Evolutionary conservation across 1,284 basidiomycete genomes (phyloP), one percentile per base, ranked within the genome.

Genomic region (Pseudozyma tsukubaensis): DNA sequence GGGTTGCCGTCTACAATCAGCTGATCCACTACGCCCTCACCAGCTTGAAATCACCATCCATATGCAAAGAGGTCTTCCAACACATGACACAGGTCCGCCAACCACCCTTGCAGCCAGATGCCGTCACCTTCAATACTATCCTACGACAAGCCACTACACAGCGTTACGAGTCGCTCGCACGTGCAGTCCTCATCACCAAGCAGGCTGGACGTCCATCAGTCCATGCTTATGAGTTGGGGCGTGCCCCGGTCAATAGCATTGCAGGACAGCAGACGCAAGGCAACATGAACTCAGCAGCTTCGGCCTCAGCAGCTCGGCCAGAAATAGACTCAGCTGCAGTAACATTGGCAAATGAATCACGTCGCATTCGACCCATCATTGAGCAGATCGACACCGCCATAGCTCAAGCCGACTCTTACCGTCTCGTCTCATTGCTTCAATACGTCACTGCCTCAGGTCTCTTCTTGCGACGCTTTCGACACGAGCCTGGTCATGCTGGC

Each of bases 101-200:
- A n/a, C 67, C 69, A 10, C 53, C 60, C 1, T 45, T 76, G 11
- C 48, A 62, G 34, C 73, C 73, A 4, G 73, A 76, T 39, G 56
- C 54, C 7, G 64, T 72, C 55, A 76, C 73, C 5, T 59, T 68
- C 73, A 72, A 76, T 61, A 72, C 58, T 4, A 72, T 76, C 47
- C 36, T 72, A 51, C 68, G 73, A 7, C 73, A 76, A 52, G 68
- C 73, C 32, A 76, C 73, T 39, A 59, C 55, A 11, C 70, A 72
- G 19, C 64, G 73, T 8, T 64, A 52, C 44, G 53, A 50, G 18
- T 32, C 51, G 0, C 44, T 75, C 8, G 72, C 67, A 11, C 43
- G 56, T 14, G 62, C 72, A 11, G 72, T 74, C 29, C 54, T 74
- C 7, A 59, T 29, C 9, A 69, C 60, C 35, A 56, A 48, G 35